Evolutionary conservation across 2,329 filamentous ascomycete genomes (phyloP).

Genomic region (Metarhizium humberi): DNA sequence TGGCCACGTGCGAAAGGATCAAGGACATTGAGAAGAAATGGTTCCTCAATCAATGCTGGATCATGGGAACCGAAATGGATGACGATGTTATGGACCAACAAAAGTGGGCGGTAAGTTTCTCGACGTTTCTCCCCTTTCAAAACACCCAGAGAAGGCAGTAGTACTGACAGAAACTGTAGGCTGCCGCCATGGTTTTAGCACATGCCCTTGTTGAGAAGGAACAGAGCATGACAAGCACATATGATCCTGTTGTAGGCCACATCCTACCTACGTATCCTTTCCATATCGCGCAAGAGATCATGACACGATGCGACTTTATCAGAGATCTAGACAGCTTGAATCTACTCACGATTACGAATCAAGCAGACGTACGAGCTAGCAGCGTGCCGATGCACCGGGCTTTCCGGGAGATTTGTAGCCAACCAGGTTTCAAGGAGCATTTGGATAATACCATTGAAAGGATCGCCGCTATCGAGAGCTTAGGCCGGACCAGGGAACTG

Average conservation of each 20-base stretch:
- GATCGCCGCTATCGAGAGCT: constrained; percentile 85
- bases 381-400: constrained; percentile 94
- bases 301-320: constrained; percentile 94
- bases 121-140: constrained; percentile 15
- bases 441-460: constrained; percentile 74
- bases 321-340: constrained; percentile 87
- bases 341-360: constrained; percentile 86
- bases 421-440: constrained; percentile 72
- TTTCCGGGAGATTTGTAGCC: constrained; percentile 71
- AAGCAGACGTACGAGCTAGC: constrained; percentile 80
- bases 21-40: constrained; percentile 63
- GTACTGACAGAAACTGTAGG: constrained; percentile 31
- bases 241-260: constrained; percentile 59
- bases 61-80: constrained; percentile 68
- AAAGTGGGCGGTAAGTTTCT: constrained; percentile 66
- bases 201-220: constrained; percentile 83
- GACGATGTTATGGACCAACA: constrained; percentile 98
- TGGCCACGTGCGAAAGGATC: constrained; percentile 67
- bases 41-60: constrained; percentile 70
- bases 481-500: constrained; percentile 87
- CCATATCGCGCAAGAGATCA: constrained; percentile 78
- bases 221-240: constrained; percentile 53
- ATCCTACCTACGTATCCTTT: constrained; percentile 72
- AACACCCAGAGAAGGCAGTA: neutral
- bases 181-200: constrained; percentile 88